Evolutionary conservation across 1,139 yeast genomes (phyloP), one percentile per base, ranked within the genome.

Genomic region (Yamadazyma membranifaciens): DNA sequence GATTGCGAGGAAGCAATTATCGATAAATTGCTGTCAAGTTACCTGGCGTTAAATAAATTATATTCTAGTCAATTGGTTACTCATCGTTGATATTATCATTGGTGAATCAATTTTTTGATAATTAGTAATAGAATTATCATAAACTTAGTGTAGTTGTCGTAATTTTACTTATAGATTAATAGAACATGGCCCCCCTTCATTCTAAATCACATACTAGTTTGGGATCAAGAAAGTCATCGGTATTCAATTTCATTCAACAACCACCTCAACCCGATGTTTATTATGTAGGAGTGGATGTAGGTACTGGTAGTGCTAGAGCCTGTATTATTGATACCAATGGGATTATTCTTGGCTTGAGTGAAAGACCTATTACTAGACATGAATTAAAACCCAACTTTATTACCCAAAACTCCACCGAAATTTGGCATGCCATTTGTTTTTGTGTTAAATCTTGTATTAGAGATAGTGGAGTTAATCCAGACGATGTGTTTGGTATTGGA

Each of bases 261-360:
- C 62, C 65, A 27, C 75, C 78, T 6, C 73, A 67, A 39, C 74
- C 77, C 1, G 76, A 71, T 48, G 69, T 78, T 11, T 84, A 80
- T 62, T 89, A 83, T 56, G 80, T 91, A 38, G 98, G 98, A 45
- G 96, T 92, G 12, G 98, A 92, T 59, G 98, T 92, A 28, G 98
- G 98, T 20, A 91, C 98, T 1, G 98, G 98, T 13, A 86, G 96
- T 3, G 97, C 96, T 10, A 74, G 98, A 49, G 98, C 98, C 3
- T 92, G 96, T 58, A 69, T 92, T 22, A 87, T 91, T 48, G 94
- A 91, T 60, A 76, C 81, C 53, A 69, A 76, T 37, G 98, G 98
- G 41, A 81, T 84, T 38, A 89, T 92, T 42, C 67, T 88, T 38
- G 87, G 95, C 0, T 67, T 89, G 43, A 80, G 92, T 22, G 89